Base-by-base conservation (phyloP, 2,329 filamentous ascomycete species). In the Xylaria sp. region DNA sequence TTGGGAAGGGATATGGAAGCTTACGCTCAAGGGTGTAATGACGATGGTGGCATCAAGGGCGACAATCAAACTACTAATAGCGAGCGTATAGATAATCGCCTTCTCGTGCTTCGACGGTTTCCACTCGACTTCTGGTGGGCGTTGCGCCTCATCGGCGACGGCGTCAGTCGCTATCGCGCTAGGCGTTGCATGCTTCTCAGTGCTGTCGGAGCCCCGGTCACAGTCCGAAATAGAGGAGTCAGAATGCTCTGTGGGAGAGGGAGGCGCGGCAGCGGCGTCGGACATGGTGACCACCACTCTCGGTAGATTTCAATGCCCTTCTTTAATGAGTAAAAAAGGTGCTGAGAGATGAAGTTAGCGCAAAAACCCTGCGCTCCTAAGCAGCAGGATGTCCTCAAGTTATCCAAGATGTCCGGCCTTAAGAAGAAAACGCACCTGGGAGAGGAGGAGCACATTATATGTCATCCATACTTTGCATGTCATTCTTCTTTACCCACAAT, bases 1-100 rank as follows among this genome's bases (percentile, higher is more conserved):
- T 18, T n/a, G 42, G 21, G 37, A 53, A 25, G 12, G n/a, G 35
- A 21, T 18, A n/a, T 18, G 40, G 40, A 29, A n/a, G 29, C 59
- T 69, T 65, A 75, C 74, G 50, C 60, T 63, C 21, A 75, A 47
- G 1, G 72, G 60, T 4, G 74, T 75, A 21, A 75, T 72, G 48
- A 75, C 71, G 29, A 75, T 72, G 12, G 69, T 75, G 8, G 74
- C 74, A 57, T 75, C 74, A 5, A 75, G 70, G 13, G 74, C 68
- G 6, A 75, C 73, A 51, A 75, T 68, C 32, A 75, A 65, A 35
- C 69, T 75, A 1, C 72, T 65, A 23, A 73, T 37, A 16, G 71
- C 70, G 25, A 75, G 69, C n/a, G 73, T 75, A 50, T 75, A 75
- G 3, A 75, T 74, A 35, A 75, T 72, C 2, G 72, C 72, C 42